Evolutionary conservation across 495 filamentous ascomycete species (phyloP), one percentile per base, ranked within the genome.

Genomic region (Penicillium dipodomyicola): DNA sequence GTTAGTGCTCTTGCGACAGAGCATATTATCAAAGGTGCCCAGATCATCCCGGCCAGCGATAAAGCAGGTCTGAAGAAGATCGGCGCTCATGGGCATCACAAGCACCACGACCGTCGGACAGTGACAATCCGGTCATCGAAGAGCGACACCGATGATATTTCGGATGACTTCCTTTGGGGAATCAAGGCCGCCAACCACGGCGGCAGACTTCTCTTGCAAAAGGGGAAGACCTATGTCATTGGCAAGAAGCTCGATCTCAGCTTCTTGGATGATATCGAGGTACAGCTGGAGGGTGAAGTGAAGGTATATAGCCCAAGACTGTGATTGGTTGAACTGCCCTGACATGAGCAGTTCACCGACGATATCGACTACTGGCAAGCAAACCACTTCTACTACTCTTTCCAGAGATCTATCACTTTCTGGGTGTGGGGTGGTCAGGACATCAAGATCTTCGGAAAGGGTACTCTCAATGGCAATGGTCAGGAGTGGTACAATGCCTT

Each of bases 401-500:
- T 83, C 72, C 82, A 84, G 54, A 81, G 83, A 62, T 81, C 77
- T 10, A 79, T 84, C 48, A 78, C 79, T n/a, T 84, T 83, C 61
- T 85, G 80, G 82, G 71, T 79, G 37, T 84, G 79, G 80, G 82
- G 82, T 50, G 82, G 82, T 6, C 69, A 77, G 48, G 72, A 83
- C 61, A 78, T 85, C 64, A 77, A 77, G 54, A 82, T 85, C 59
- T 81, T 74, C 44, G 82, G 82, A 20, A 62, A 63, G 3, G 82
- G 82, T 7, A 68, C 74, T 15, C 51, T 84, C 33, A 82, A 84
- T 60, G 82, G 82, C 1, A 84, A 84, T 57, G 82, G 82, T 0
- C 77, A 80, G 63, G 62, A 64, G 2, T 80, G 76, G 76, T 79
- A 78, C 49, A 70, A 79, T 55, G 75, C 65, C 14, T 79, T 80